phyloP scores from a whole-genome alignment of 192 early-diverging fungal species.

The Diversispora epigaea region DNA sequence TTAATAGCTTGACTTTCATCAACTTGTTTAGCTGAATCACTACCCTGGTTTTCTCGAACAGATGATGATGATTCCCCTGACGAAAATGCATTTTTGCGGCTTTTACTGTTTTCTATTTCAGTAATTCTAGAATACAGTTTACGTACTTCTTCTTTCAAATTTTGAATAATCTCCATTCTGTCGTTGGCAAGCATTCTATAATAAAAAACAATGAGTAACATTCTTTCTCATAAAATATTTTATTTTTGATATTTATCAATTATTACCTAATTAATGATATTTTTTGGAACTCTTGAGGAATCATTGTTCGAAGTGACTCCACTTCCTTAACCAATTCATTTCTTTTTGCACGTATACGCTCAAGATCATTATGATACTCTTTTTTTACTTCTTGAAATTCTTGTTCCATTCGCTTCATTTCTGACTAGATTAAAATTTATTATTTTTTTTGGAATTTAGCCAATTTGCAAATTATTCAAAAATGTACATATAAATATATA shows the following conservation, averaged over 20 bases:
- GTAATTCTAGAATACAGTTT: constrained; percentile 50
- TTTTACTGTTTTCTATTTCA: constrained; percentile 47
- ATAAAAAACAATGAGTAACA: not conserved
- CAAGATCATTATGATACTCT: constrained; percentile 17
- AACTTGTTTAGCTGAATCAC: not conserved
- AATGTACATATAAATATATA: not conserved
- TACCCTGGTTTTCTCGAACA: not conserved
- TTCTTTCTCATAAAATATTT: not conserved
- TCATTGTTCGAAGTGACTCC: constrained; percentile 35
- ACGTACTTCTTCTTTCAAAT: constrained; percentile 54
- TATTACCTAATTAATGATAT: constrained; percentile 7
- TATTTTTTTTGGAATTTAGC: not conserved
- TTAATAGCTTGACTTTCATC: not conserved
- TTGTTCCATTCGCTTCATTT: not conserved
- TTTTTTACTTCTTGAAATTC: constrained; percentile 10
- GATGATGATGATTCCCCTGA: not conserved
- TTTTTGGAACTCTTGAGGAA: constrained; percentile 30
- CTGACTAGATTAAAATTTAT: not conserved
- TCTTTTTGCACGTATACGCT: constrained; percentile 36
- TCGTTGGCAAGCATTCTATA: constrained; percentile 25
- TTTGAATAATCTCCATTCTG: constrained; percentile 42
- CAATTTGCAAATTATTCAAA: not conserved
- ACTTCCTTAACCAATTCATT: constrained; percentile 34
- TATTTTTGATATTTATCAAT: not conserved
- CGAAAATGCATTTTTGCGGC: constrained; percentile 45